Base-by-base conservation (phyloP, 139 green algal genomes). In the Trebouxia sp. region DNA sequence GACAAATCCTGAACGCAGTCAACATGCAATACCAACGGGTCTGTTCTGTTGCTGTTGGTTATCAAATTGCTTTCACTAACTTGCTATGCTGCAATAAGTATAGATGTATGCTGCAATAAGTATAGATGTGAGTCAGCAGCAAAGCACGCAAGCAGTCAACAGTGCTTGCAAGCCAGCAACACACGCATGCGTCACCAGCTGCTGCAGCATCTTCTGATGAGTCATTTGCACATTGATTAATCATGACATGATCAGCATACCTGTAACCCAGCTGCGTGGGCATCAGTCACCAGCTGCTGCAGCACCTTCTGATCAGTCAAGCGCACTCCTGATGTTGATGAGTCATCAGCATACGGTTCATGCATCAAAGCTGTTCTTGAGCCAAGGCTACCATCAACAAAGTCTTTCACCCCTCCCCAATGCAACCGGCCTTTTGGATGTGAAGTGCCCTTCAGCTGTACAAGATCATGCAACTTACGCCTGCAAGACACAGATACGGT, bases 291-390 rank as follows among this genome's bases (percentile, higher is more conserved):
- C 35, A 55, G 8, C 1, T 76, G n/a, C 10, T 69, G 38, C 50
- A 87, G 81, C 10, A 37, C 24, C 20, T 47, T 50, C 39, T 90
- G 75, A 9, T 74, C 15, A 0, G 47, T 39, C 22, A 82, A 28
- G 5, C 82, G 65, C 7, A 82, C 80, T 0, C 75, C 69, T 17
- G 66, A 56, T 3, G 38, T 83, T 37, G 74, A 38, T 24, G 65
- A 26, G 37, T 58, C 48, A 58, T 91, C 83, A 1, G 43, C 45
- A 48, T 94, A 95, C 1, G 79, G 81, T 51, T 90, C 51, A 67
- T 86, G 86, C 79, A 96, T 88, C 12, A 93, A 85, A 0, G 92
- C 92, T 2, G 92, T 95, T 45, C 84, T 72, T 41, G 80, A 88
- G 24, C 92, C 91, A 32, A 96, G 79, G 58, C 77, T 89, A 75